Evolutionary conservation across 2,329 filamentous ascomycete species (phyloP).

Genomic region (Amauroascus verrucosus): DNA sequence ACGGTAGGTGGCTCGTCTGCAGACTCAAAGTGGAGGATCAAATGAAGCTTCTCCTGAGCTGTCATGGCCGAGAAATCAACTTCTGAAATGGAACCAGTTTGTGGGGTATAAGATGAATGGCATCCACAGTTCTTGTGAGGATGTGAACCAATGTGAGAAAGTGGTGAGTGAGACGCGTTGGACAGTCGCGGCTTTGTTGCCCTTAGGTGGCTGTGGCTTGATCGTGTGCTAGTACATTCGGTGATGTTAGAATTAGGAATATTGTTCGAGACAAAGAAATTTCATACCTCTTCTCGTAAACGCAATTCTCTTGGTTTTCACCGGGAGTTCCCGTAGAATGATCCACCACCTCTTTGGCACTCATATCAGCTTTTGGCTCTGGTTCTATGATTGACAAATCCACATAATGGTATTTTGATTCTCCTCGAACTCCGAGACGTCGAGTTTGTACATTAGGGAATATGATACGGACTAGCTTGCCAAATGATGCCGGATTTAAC

Average conservation of each 20-base stretch:
- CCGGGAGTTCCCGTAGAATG: conserved; percentile 4
- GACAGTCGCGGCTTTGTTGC: conserved; percentile 2
- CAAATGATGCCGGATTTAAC: conserved; percentile 92
- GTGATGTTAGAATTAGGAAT: neutral
- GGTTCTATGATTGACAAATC: conserved; percentile 41
- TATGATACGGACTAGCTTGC: conserved; percentile 89
- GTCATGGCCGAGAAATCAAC: conserved; percentile 17
- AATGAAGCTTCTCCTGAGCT: conserved; percentile 31
- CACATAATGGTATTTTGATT: conserved; percentile 94
- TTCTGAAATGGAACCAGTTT: conserved; percentile 5
- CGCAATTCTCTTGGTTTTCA: conserved; percentile 3
- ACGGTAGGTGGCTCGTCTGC: conserved; percentile 27
- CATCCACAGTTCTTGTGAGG: conserved; percentile 7
- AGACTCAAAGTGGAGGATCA: conserved; percentile 32
- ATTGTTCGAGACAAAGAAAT: neutral
- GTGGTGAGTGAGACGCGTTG: neutral
- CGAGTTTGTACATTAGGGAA: conserved; percentile 92
- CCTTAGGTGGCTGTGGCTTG: neutral
- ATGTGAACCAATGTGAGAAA: neutral
- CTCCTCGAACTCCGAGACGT: conserved; percentile 80
- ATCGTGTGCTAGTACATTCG: neutral
- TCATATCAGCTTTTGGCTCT: conserved; percentile 28
- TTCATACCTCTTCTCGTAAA: conserved; percentile 7
- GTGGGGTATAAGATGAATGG: conserved; percentile 2
- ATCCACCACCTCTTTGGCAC: conserved; percentile 4